Conservation (phyloP, 2,329 filamentous ascomycete species). For the Aspergillus amoenus region DNA sequence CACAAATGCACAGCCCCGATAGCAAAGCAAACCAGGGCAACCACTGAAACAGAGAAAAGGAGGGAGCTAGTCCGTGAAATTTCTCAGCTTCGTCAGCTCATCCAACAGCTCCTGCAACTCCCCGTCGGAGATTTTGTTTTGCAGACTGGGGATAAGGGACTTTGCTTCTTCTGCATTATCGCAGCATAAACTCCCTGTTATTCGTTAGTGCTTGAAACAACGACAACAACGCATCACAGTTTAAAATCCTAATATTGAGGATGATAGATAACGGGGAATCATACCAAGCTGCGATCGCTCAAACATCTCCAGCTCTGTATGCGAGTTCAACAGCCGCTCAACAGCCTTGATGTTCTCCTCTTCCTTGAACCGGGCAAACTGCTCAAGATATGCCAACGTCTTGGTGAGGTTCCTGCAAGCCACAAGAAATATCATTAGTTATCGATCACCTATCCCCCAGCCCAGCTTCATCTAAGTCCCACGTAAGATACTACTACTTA, state of each 20-base stretch:
- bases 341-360: slow-evolving; percentile 95
- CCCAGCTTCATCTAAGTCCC: neutral
- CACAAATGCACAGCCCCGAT: neutral
- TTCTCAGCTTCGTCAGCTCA: slow-evolving; percentile 79
- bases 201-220: neutral
- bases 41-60: neutral
- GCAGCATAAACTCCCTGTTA: slow-evolving; percentile 80
- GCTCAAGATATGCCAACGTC: slow-evolving; percentile 88
- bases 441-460: neutral
- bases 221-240: neutral
- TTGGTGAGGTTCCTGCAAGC: slow-evolving; percentile 66
- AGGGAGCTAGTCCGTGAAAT: slow-evolving; percentile 41
- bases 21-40: neutral
- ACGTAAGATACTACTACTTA: slow-evolving; percentile 46
- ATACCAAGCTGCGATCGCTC: slow-evolving; percentile 88
- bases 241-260: neutral
- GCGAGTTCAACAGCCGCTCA: slow-evolving; percentile 76
- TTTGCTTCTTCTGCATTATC: slow-evolving; percentile 94
- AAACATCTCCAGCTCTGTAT: slow-evolving; percentile 78
- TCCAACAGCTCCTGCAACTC: slow-evolving; percentile 85
- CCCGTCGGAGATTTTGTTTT: slow-evolving; percentile 86
- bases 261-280: slow-evolving; percentile 24
- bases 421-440: neutral
- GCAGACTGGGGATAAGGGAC: slow-evolving; percentile 84
- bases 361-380: slow-evolving; percentile 93